Evolutionary conservation across 2,329 filamentous ascomycete species (phyloP).

Genomic region (Aspergillus arachidicola): DNA sequence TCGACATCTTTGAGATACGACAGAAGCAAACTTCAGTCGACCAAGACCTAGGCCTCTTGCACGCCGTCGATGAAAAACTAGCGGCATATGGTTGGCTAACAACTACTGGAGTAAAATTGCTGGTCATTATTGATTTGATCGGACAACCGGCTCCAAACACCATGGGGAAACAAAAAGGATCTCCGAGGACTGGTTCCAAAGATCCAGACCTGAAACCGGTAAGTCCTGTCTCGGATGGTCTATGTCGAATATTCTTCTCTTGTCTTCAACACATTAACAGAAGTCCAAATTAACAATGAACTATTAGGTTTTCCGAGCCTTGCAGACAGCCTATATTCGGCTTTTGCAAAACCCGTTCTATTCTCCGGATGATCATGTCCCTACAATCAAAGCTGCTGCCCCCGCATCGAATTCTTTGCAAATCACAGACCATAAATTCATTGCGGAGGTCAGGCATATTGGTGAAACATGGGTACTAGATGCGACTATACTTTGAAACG

Average conservation of each 20-base stretch:
- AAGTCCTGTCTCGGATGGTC: conserved; percentile 31
- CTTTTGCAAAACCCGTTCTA: conserved; percentile 95
- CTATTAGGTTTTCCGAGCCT: conserved; percentile 75
- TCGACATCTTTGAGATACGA: conserved; percentile 91
- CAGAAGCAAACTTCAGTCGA: conserved; percentile 71
- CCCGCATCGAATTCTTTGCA: conserved; percentile 56
- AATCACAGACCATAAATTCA: conserved; percentile 81
- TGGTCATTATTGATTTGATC: conserved; percentile 88
- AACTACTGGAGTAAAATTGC: conserved; percentile 89
- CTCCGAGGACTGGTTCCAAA: conserved; percentile 65
- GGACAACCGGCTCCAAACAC: conserved; percentile 58
- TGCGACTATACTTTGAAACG: conserved; percentile 35
- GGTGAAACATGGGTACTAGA: conserved; percentile 84
- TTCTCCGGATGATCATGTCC: conserved; percentile 79
- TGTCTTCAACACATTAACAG: background rate
- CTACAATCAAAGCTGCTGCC: conserved; percentile 51
- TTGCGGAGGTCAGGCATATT: conserved; percentile 79
- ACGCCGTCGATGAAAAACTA: conserved; percentile 89
- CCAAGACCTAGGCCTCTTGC: conserved; percentile 87
- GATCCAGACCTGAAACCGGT: conserved; percentile 88
- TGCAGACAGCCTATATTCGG: conserved; percentile 89
- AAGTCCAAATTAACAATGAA: background rate
- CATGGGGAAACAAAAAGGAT: conserved; percentile 33
- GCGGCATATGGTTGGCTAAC: conserved; percentile 96
- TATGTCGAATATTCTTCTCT: background rate